Percentiles rank a stretch among this genome's conserved stretches.
Evolutionary conservation across 495 filamentous ascomycete genomes (phyloP).

Genomic region (Amphirosellinia nigrospora): DNA sequence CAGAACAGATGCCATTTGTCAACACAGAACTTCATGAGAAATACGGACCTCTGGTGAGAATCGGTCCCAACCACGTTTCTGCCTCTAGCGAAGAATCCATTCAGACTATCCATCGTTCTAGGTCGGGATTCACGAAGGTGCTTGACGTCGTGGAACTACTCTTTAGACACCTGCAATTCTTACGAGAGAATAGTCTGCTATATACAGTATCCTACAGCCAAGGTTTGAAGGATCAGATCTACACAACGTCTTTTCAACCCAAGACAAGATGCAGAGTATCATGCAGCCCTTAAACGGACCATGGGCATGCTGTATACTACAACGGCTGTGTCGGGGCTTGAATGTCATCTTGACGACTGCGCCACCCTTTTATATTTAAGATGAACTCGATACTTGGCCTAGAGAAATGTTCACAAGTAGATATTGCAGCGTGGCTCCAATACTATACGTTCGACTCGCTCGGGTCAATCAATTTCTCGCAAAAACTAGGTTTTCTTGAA

Average conservation of each 20-base stretch:
- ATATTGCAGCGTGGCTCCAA: constrained; percentile 62
- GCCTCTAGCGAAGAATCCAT: constrained; percentile 26
- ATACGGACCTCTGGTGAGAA: constrained; percentile 34
- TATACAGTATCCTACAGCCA: not conserved
- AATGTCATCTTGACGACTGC: constrained; percentile 60
- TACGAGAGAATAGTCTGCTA: not conserved
- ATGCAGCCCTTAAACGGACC: not conserved
- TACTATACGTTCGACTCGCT: constrained; percentile 66
- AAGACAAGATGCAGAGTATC: constrained; percentile 6
- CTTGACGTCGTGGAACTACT: too few relatives aligned
- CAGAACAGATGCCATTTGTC: constrained; percentile 18
- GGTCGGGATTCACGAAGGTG: constrained; percentile 21
- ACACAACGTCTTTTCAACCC: constrained; percentile 9
- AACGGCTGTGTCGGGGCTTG: constrained; percentile 45
- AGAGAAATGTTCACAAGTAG: constrained; percentile 28
- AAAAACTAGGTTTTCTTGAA: constrained; percentile 60
- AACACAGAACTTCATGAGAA: constrained; percentile 26
- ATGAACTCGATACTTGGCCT: constrained; percentile 47
- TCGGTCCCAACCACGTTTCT: constrained; percentile 40
- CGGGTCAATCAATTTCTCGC: constrained; percentile 59
- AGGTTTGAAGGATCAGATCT: not conserved
- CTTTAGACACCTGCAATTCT: too few relatives aligned
- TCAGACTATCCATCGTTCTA: constrained; percentile 20
- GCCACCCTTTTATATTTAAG: constrained; percentile 52
- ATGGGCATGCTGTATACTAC: constrained; percentile 27